Base-by-base conservation (phyloP, 805 yeast genomes). In the Candida odintsovae region DNA sequence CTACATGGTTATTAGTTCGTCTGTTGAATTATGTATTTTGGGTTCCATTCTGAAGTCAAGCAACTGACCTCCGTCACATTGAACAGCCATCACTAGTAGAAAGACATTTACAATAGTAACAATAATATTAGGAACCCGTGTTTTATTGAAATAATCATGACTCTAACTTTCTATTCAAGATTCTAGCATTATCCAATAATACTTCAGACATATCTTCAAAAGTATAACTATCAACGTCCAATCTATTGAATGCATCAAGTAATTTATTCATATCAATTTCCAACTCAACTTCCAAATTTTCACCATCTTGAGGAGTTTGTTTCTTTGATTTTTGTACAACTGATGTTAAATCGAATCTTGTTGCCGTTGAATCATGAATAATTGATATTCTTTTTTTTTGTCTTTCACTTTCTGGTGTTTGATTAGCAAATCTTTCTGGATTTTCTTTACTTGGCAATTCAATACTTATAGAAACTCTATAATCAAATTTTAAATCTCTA, bases 401-500 rank as follows among this genome's bases (percentile, higher is more conserved):
- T 58, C 97, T 71, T 38, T 78, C 76, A 48, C 76, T 59, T 21
- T 73, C 69, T 8, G 85, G 83, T 48, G 74, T 68, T 59, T 75
- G 70, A 57, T 75, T 68, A 60, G 71, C 71, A 64, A 77, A 58
- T 70, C 74, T 66, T 76, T 61, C 83, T 55, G 68, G 82, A 64
- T 61, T 78, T 65, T 67, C 80, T 29, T 77, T 74, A 21, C 78
- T 76, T 0, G 96, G 96, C 49, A 82, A 62, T 77, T 90, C 97
- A 25, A 86, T 65, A 35, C 88, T 79, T 52, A 90, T 67, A 6
- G 95, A 82, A 33, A 90, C 68, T 55, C 95, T 75, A 54, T 83
- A 71, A 65, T 90, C 97, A 60, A 82, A 83, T 64, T 81, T 72
- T 28, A 86, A 78, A 52, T 86, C 83, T 4, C 97, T 97, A 45